Conservation (phyloP, 2,329 filamentous ascomycete species). For the Alternaria sp. region DNA sequence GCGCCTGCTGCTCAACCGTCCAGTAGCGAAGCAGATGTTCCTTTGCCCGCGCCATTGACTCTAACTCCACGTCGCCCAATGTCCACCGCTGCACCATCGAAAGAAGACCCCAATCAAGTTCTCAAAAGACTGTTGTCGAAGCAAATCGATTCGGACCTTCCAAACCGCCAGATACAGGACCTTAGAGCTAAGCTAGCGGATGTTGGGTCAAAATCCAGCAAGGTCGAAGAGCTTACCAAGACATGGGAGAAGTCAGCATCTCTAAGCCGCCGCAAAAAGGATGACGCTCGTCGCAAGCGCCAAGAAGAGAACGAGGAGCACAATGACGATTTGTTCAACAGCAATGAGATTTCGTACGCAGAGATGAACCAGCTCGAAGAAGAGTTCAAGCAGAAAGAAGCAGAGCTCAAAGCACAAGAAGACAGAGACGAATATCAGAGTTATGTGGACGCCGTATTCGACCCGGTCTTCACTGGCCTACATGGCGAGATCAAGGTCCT, state of each 20-base stretch:
- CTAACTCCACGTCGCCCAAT: constrained; percentile 28
- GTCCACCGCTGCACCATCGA: constrained; percentile 20
- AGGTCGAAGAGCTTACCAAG: constrained; percentile 32
- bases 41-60: constrained; percentile 38
- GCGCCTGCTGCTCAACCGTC: constrained; percentile 25
- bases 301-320: constrained; percentile 62
- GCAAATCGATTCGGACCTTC: constrained; percentile 14
- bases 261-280: constrained; percentile 55
- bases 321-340: constrained; percentile 64
- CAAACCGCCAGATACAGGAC: constrained; percentile 32
- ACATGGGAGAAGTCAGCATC: constrained; percentile 59
- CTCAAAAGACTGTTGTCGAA: constrained; percentile 34
- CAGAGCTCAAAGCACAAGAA: constrained; percentile 60
- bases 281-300: constrained; percentile 58
- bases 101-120: constrained; percentile 24
- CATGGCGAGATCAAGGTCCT: constrained; percentile 61
- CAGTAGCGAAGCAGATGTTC: constrained; percentile 31
- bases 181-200: constrained; percentile 26
- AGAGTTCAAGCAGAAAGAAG: constrained; percentile 63
- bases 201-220: constrained; percentile 29
- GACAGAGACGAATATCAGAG: constrained; percentile 61
- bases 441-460: constrained; percentile 61
- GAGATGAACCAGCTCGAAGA: constrained; percentile 64
- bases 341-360: constrained; percentile 65
- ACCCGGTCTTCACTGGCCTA: constrained; percentile 58